A percentile compares a stretch with the other conserved stretches of the same genome.
Conservation (phyloP, 2,329 filamentous ascomycete species). For the Ceratocystis albifundus region DNA sequence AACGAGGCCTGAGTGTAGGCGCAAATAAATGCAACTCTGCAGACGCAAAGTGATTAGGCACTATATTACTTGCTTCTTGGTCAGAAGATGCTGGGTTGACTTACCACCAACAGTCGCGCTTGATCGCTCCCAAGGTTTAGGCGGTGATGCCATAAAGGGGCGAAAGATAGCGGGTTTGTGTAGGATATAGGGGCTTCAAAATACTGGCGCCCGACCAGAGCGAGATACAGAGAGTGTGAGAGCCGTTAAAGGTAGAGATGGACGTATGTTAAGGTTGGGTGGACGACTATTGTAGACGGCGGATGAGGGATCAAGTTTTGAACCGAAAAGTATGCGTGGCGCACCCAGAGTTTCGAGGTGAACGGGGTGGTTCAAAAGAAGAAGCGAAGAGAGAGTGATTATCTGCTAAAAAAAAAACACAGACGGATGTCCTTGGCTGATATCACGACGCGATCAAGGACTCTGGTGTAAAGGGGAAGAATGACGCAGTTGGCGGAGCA, state of each 20-base stretch:
- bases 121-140: constrained; percentile 91
- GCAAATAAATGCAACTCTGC: constrained; percentile 26
- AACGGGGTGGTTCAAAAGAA: background rate
- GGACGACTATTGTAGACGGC: background rate
- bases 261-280: background rate
- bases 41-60: constrained; percentile 34
- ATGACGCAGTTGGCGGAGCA: constrained; percentile 8
- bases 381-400: background rate
- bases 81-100: constrained; percentile 26
- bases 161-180: background rate
- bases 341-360: background rate
- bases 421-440: background rate
- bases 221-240: background rate
- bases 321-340: background rate
- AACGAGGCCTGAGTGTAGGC: constrained; percentile 30
- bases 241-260: background rate
- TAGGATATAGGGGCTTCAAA: background rate
- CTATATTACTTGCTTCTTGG: constrained; percentile 28
- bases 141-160: constrained; percentile 59
- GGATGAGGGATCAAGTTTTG: background rate
- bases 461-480: constrained; percentile 1
- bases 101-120: constrained; percentile 37
- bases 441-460: constrained; percentile 2
- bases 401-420: background rate
- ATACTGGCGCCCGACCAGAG: background rate